Conservation (phyloP, 371 early-diverging fungal genomes). For the Mucor saturninus region DNA sequence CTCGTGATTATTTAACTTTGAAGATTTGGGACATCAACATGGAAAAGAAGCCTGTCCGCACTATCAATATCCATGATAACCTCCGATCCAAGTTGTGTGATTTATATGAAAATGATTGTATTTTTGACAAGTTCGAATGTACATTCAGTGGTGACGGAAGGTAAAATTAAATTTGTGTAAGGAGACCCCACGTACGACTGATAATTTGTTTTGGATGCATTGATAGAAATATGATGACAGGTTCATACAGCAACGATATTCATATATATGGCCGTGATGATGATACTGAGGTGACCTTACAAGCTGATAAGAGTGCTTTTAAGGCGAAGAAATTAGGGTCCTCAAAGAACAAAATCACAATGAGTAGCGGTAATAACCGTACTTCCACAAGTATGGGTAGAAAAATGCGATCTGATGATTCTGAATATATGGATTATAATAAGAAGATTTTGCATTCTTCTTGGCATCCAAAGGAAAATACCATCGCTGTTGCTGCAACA, state of each 20-base stretch:
- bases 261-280: constrained; percentile 81
- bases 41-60: constrained; percentile 91
- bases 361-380: constrained; percentile 18
- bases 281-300: constrained; percentile 81
- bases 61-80: constrained; percentile 95
- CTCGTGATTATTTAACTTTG: constrained; percentile 95
- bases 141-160: constrained; percentile 92
- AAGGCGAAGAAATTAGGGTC: constrained; percentile 83
- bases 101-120: constrained; percentile 98
- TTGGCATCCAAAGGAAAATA: constrained; percentile 98
- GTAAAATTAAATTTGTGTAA: constrained; percentile 21
- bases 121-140: constrained; percentile 99
- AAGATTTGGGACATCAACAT: constrained; percentile 99
- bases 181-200: neutral
- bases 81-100: constrained; percentile 94
- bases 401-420: constrained; percentile 13
- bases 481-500: constrained; percentile 96
- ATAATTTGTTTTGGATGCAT: constrained; percentile 43
- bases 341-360: constrained; percentile 54
- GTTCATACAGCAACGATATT: constrained; percentile 96
- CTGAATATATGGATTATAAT: constrained; percentile 86
- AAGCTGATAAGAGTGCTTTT: constrained; percentile 97
- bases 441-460: constrained; percentile 97
- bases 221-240: constrained; percentile 77
- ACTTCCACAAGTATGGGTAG: constrained; percentile 6